phyloP scores from a whole-genome alignment of 768 basidiomycete genomes.

The Vishniacozyma victoriae region DNA sequence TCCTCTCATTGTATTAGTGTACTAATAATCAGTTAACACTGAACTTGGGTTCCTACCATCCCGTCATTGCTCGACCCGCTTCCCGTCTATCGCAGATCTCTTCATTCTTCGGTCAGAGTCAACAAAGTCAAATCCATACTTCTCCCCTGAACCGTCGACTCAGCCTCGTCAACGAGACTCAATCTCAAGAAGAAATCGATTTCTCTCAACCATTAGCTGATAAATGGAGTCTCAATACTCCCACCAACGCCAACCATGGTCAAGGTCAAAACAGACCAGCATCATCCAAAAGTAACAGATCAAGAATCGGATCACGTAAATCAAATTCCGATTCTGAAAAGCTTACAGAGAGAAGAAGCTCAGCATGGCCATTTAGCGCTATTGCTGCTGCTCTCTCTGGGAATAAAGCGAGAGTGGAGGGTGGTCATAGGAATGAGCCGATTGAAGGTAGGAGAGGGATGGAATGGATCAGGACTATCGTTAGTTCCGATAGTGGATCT shows the following conservation, averaged over 20 bases:
- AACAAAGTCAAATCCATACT: not conserved
- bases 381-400: not conserved
- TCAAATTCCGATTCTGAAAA: not conserved
- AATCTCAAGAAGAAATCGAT: not conserved
- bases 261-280: not conserved
- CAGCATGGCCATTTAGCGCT: not conserved
- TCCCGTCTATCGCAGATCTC: slow-evolving; percentile 21
- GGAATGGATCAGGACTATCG: slow-evolving; percentile 9
- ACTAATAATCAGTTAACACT: slow-evolving; percentile 15
- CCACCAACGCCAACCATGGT: not conserved
- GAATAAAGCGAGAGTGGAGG: slow-evolving; percentile 1
- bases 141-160: not conserved
- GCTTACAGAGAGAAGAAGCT: not conserved
- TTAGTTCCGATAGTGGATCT: not conserved
- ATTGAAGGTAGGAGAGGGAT: slow-evolving; percentile 7
- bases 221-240: not conserved
- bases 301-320: not conserved
- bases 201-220: slow-evolving; percentile 1
- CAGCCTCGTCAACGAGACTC: not conserved
- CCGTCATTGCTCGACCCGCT: slow-evolving; percentile 8
- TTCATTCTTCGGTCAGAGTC: slow-evolving; percentile 12
- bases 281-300: not conserved
- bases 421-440: not conserved
- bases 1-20: not conserved
- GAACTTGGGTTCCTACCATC: slow-evolving; percentile 15